A percentile compares a stretch with the other conserved stretches of the same genome.
Evolutionary conservation across 129 eudicot genomes (phyloP).

Genomic region (Flaveria trinervia): DNA sequence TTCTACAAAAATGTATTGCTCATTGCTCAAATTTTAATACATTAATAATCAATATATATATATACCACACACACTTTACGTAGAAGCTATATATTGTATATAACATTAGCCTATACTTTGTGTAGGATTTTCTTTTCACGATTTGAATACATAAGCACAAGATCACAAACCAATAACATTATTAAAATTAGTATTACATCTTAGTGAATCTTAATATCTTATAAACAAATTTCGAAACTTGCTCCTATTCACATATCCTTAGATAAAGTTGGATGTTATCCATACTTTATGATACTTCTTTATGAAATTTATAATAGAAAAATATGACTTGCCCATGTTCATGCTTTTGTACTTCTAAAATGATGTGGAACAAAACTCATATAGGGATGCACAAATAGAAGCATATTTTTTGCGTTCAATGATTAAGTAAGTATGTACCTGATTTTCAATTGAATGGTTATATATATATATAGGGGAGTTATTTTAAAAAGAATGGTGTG

Average conservation of each 20-base stretch:
- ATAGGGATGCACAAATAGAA: slow-evolving; percentile 21
- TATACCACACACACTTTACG: too few relatives aligned
- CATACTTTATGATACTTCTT: slow-evolving; percentile 4
- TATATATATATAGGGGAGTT: too few relatives aligned
- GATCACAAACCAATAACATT: too few relatives aligned
- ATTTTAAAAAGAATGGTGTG: too few relatives aligned
- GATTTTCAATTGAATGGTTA: slow-evolving; percentile 24
- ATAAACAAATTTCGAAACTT: background rate
- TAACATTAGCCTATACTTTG: too few relatives aligned
- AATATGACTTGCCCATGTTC: slow-evolving; percentile 18
- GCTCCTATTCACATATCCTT: background rate
- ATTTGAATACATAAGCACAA: too few relatives aligned
- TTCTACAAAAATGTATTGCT: too few relatives aligned
- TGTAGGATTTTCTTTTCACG: too few relatives aligned
- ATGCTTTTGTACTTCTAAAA: slow-evolving; percentile 22
- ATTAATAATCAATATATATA: too few relatives aligned
- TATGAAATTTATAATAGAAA: slow-evolving; percentile 14
- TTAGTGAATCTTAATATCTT: background rate
- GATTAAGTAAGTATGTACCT: slow-evolving; percentile 30
- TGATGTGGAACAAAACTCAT: slow-evolving; percentile 34
- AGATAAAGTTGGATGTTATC: background rate
- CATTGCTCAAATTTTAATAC: too few relatives aligned
- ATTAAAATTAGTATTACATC: background rate
- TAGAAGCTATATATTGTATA: too few relatives aligned
- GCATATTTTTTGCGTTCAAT: slow-evolving; percentile 30